Evolutionary conservation across 441 rosid genomes (phyloP), one percentile per base, ranked within the genome.

Genomic region (Euphorbia celastroides): DNA sequence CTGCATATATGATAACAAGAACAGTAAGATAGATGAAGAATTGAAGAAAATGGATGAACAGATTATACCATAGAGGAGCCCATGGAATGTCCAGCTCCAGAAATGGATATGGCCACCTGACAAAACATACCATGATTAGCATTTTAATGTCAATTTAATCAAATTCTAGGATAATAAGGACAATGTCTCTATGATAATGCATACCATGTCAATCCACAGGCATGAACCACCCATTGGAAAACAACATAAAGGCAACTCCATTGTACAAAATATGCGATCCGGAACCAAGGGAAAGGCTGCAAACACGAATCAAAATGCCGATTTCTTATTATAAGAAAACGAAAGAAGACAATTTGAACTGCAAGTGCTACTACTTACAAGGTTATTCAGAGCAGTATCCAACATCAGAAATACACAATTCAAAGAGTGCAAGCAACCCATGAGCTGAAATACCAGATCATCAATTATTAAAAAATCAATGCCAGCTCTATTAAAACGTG

Each of bases 81-180:
- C 81, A 82, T 7, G 94, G 78, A 0, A 66, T 70, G 34, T 86
- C 65, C 7, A 90, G 88, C 75, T 84, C 84, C 5, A 93, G 82
- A 77, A 93, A 93, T 16, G 92, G 86, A 57, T 92, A 92, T 25
- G 96, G 97, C 98, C 97, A 92, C 98, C 98, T 92, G 78, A 38
- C 44, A 38, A 38, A 38, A 38, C 44, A 20, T 9, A 62, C 48
- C 52, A 10, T 20, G 11, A 52, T 34, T 41, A 27, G 28, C 22
- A 57, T 38, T 60, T 69, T 62, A 72, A 9, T 26, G 34, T n/a
- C 27, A 27, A 63, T 70, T 62, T 57, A 27, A 41, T n/a, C n/a
- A n/a, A n/a, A n/a, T n/a, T n/a, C n/a, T n/a, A n/a, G n/a, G n/a
- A n/a, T 31, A 34, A 19, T 3, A 12, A 57, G 10, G 19, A 52